phyloP scores from a whole-genome alignment of 768 basidiomycete genomes.

The Podaxis sp. region DNA sequence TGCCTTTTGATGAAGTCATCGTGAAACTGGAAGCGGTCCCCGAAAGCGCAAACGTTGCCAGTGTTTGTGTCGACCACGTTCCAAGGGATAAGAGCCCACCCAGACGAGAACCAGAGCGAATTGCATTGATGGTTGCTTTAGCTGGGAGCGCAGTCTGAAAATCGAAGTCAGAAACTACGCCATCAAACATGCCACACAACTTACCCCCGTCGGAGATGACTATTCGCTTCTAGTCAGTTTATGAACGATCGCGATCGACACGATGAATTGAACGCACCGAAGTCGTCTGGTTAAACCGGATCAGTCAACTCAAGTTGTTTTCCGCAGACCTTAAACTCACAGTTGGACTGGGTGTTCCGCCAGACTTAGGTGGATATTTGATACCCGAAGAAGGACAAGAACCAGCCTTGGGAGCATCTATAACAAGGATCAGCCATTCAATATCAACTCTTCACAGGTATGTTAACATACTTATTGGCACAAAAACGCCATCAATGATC shows the following conservation, averaged over 20 bases:
- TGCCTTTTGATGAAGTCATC: conserved; percentile 57
- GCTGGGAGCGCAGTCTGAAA: conserved; percentile 33
- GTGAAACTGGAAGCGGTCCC: conserved; percentile 52
- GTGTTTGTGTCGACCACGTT: conserved; percentile 62
- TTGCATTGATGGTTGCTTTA: conserved; percentile 45
- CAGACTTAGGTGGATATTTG: conserved; percentile 57
- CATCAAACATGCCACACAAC: background rate
- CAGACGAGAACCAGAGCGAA: conserved; percentile 30
- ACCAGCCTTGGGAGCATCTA: conserved; percentile 50
- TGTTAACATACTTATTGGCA: conserved; percentile 48
- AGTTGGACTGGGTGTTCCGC: conserved; percentile 25
- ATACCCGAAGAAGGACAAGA: conserved; percentile 58
- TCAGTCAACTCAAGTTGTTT: background rate
- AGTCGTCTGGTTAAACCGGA: background rate
- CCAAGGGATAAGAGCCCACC: conserved; percentile 56
- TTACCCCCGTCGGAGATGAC: conserved; percentile 19
- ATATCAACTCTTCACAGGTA: background rate
- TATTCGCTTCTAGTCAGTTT: background rate
- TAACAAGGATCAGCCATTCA: background rate
- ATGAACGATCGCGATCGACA: background rate
- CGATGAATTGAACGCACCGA: background rate
- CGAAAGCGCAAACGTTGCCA: conserved; percentile 51
- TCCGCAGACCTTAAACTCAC: conserved; percentile 18
- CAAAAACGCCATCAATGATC: conserved; percentile 62
- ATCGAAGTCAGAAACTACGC: background rate